These are phyloP conservation scores for Saccharomyces hybrid DNA, from an alignment of 1,139 yeast species.

Conservation along the genomic window DNA sequence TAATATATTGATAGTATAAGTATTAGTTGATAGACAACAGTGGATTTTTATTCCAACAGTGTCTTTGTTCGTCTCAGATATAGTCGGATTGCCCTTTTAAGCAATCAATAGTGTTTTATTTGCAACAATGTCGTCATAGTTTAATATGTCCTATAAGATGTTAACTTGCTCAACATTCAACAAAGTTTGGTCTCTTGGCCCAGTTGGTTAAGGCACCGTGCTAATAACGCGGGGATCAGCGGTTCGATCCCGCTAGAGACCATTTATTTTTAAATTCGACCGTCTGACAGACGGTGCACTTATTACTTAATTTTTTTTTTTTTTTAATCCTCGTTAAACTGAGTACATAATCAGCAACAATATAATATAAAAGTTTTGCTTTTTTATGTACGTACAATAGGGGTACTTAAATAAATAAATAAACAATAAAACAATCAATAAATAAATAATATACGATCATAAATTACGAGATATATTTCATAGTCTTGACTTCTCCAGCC, in stretches of 20 bases:
- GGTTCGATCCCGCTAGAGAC: slow-evolving; percentile 29
- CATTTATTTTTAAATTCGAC: slow-evolving; percentile 7
- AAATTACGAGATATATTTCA: background rate
- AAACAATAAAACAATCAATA: slow-evolving; percentile 1
- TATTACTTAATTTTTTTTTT: background rate
- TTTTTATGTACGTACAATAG: background rate
- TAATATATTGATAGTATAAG: too few relatives aligned
- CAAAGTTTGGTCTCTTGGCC: slow-evolving; percentile 22
- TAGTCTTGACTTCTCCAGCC: background rate
- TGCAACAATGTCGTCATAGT: too few relatives aligned
- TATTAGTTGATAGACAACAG: background rate
- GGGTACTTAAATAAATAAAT: background rate
- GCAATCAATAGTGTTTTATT: too few relatives aligned
- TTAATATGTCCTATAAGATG: too few relatives aligned
- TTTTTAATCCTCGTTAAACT: background rate
- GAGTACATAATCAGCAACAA: background rate
- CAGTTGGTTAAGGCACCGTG: slow-evolving; percentile 29
- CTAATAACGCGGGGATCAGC: slow-evolving; percentile 29
- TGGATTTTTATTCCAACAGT: too few relatives aligned
- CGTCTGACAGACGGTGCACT: too few relatives aligned
- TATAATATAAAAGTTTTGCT: background rate
- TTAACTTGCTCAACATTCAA: too few relatives aligned
- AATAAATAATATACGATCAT: background rate
- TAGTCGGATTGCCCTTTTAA: too few relatives aligned
- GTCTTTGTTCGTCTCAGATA: too few relatives aligned